Base-by-base conservation (phyloP, 1,284 basidiomycete species). In the Malassezia equina region DNA sequence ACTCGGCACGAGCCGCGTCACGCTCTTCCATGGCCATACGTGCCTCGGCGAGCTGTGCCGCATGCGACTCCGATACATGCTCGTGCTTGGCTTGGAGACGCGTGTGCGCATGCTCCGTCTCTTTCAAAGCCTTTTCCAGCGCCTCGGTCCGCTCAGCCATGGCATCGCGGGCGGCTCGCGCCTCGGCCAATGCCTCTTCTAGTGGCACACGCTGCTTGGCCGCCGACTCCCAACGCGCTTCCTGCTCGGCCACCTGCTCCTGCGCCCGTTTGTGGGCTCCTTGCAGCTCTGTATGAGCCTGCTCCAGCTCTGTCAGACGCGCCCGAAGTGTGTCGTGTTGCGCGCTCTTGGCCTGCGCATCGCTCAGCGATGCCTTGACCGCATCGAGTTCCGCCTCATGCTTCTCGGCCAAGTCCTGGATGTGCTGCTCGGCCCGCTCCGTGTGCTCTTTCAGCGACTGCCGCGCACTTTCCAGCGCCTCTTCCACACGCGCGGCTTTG, bases 11-110 rank as follows among this genome's bases (percentile, higher is more conserved):
- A n/a, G 43, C 54, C 2, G 13, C 29, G 15, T 56, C 48, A 27
- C 39, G 44, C 66, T 81, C 81, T 44, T 78, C 77, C n/a, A 61
- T 31, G 44, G 83, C 85, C 8, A 80, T 78, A 69, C 85, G 86
- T 72, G 88, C 86, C 23, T 84, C 79, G 15, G 84, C 82, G 3
- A 80, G 74, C 2, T 86, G 71, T 7, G 79, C 76, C 8, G 78
- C 75, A 60, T 36, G 25, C 39, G 31, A 9, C 29, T 41, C 49
- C 8, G 15, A 11, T 7, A 42, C 24, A 66, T 81, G 81, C 45
- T 78, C 78, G 23, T 63, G 34, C 47, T 49, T 23, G n/a, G 44
- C 12, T 17, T 36, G 31, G n/a, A 48, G 46, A 19, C 36, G 36
- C 19, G 36, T 21, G 36, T 50, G n/a, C 4, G 31, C 47, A 39